Evolutionary conservation across 768 basidiomycete species (phyloP).

Genomic region (Phylloporus sp.): DNA sequence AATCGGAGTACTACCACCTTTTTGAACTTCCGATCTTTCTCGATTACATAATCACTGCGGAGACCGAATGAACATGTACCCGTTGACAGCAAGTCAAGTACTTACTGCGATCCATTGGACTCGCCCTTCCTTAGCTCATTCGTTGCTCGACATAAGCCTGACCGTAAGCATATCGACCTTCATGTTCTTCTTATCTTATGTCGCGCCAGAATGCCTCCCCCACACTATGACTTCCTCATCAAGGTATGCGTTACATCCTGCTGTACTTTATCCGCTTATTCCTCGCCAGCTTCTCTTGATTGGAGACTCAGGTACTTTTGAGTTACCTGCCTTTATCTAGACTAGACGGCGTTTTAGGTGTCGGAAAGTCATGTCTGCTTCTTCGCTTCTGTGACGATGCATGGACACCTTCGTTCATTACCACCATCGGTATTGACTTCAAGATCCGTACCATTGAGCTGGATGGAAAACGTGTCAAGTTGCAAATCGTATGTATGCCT

Average conservation of each 20-base stretch:
- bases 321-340: background rate
- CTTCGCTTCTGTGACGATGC: conserved; percentile 98
- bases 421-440: conserved; percentile 99
- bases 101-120: no score
- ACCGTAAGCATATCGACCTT: background rate
- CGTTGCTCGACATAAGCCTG: background rate
- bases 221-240: conserved; percentile 97
- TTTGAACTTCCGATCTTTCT: background rate
- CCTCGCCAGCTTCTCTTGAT: conserved; percentile 78
- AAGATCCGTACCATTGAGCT: conserved; percentile 99
- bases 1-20: no score
- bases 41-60: conserved; percentile 22
- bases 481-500: conserved; percentile 81
- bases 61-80: conserved; percentile 9
- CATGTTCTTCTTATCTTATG: background rate
- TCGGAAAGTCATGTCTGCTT: conserved; percentile 94
- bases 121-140: background rate
- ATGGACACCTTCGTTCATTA: conserved; percentile 99
- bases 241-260: conserved; percentile 47
- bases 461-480: conserved; percentile 95
- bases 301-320: conserved; percentile 78
- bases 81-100: no score
- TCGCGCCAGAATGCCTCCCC: conserved; percentile 65
- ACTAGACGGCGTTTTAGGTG: conserved; percentile 49
- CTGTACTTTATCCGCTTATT: background rate